Evolutionary conservation across 345 rosid species (phyloP).

Genomic region (Clausena lansium): DNA sequence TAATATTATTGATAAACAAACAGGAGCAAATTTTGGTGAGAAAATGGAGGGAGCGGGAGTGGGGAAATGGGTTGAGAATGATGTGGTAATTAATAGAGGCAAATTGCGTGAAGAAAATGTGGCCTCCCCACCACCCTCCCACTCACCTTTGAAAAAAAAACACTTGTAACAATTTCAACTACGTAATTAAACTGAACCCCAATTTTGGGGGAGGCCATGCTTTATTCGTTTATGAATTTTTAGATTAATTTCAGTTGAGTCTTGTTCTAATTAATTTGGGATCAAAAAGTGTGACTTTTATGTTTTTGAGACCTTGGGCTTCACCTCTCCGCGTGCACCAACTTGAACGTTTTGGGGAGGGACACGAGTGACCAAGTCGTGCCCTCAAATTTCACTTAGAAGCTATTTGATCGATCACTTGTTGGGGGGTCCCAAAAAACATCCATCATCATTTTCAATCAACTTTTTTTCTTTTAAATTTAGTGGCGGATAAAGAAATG

Average conservation of each 20-base stretch:
- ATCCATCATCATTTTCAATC: not conserved
- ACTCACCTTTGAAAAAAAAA: not conserved
- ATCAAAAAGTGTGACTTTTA: not conserved
- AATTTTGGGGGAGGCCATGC: not conserved
- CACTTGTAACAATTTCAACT: not conserved
- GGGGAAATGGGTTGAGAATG: not conserved
- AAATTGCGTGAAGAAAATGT: constrained; percentile 13
- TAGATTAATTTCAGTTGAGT: not conserved
- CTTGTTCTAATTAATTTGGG: not conserved
- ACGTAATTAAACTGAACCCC: not conserved
- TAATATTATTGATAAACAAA: no score
- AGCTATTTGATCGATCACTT: not conserved
- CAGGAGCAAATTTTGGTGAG: not conserved
- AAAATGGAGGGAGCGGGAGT: not conserved
- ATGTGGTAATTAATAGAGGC: not conserved
- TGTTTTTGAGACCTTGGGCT: not conserved
- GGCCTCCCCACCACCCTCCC: constrained; percentile 1
- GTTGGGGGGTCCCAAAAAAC: not conserved
- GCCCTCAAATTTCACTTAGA: not conserved
- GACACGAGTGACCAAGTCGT: not conserved
- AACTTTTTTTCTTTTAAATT: no score
- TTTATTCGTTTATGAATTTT: no score
- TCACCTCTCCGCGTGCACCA: not conserved
- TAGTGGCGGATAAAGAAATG: no score
- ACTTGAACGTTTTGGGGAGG: not conserved